Conservation (phyloP, 75 land plant genomes). For the Cupressus sempervirens region DNA sequence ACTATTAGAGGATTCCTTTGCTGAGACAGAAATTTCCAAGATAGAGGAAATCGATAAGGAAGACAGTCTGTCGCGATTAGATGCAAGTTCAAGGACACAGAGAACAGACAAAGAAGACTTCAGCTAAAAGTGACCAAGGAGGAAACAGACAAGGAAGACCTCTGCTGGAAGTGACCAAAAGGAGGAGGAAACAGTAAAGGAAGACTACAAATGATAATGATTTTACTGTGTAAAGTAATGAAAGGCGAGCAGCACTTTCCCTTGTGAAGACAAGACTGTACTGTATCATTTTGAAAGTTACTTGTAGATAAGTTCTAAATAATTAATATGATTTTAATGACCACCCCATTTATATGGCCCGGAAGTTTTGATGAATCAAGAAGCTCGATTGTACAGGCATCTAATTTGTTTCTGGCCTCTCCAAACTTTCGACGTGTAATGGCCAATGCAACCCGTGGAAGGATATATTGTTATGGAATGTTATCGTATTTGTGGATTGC, state of each 20-base stretch:
- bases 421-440: background rate
- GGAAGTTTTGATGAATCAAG: background rate
- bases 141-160: background rate
- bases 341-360: background rate
- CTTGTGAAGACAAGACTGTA: background rate
- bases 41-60: background rate
- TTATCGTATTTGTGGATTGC: background rate
- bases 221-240: background rate
- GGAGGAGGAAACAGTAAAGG: background rate
- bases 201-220: background rate
- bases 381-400: background rate
- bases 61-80: background rate
- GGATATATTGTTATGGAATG: background rate
- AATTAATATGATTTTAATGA: background rate
- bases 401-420: background rate
- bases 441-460: background rate
- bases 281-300: background rate
- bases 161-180: background rate
- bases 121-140: background rate
- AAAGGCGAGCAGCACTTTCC: background rate
- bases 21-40: background rate
- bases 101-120: background rate
- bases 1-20: background rate
- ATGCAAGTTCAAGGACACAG: too few relatives aligned
- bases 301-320: background rate